Conservation (phyloP, 2,329 filamentous ascomycete species). For the Plenodomus tracheiphilus region DNA sequence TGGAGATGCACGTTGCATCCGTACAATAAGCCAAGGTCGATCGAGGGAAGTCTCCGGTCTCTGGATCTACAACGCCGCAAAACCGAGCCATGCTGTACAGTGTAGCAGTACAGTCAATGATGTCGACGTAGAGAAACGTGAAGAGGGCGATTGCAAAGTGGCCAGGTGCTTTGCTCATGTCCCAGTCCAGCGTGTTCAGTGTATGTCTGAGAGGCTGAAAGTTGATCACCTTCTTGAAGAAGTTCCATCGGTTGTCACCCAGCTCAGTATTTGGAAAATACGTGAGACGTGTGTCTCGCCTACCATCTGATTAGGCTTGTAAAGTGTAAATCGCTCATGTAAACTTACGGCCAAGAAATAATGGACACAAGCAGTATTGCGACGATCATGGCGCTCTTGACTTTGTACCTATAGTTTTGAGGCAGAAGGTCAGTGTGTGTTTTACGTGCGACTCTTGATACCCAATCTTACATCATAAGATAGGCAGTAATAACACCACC, state of each 20-base stretch:
- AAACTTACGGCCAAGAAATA: constrained; percentile 74
- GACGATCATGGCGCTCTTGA: constrained; percentile 83
- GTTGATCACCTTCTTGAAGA: constrained; percentile 82
- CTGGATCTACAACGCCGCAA: constrained; percentile 75
- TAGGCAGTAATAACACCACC: constrained; percentile 79
- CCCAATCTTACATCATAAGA: constrained; percentile 62
- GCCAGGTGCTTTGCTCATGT: constrained; percentile 65
- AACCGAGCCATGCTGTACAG: constrained; percentile 89
- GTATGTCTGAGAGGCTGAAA: constrained; percentile 76
- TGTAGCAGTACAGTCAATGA: constrained; percentile 84
- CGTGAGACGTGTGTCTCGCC: constrained; percentile 70
- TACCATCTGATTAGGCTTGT: constrained; percentile 23
- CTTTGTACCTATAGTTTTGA: constrained; percentile 58
- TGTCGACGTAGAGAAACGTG: constrained; percentile 90
- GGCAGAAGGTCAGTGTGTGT: not conserved
- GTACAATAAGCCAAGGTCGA: constrained; percentile 83
- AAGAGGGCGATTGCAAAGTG: constrained; percentile 83
- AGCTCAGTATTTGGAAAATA: constrained; percentile 73
- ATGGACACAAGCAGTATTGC: constrained; percentile 83
- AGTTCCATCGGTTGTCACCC: constrained; percentile 73
- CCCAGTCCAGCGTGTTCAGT: constrained; percentile 74
- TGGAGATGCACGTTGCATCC: constrained; percentile 78
- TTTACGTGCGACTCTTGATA: not conserved
- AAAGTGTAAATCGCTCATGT: not conserved
- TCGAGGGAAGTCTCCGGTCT: constrained; percentile 84